Evolutionary conservation across 371 early-diverging fungal genomes (phyloP).

Genomic region (Rhizopus delemar): DNA sequence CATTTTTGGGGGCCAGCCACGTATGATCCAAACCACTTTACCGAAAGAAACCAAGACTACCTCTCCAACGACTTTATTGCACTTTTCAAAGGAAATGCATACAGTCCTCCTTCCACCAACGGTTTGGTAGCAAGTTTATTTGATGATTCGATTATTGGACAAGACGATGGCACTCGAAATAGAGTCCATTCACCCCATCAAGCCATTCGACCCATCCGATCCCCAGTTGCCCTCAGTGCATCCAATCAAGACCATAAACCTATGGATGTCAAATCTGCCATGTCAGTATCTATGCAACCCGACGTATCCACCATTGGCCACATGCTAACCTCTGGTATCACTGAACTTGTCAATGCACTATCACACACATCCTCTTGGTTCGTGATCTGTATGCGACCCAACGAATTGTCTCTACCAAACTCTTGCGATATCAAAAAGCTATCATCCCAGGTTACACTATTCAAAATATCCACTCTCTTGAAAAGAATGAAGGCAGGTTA

Average conservation of each 20-base stretch:
- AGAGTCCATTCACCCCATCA: constrained; percentile 35
- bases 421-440: constrained; percentile 62
- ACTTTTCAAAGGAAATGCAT: constrained; percentile 63
- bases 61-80: constrained; percentile 79
- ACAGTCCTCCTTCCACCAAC: constrained; percentile 61
- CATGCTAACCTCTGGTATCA: constrained; percentile 55
- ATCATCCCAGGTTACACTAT: constrained; percentile 51
- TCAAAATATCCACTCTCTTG: constrained; percentile 53
- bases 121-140: constrained; percentile 80
- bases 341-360: constrained; percentile 73
- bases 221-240: constrained; percentile 11
- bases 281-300: constrained; percentile 11
- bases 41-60: constrained; percentile 70
- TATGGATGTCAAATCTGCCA: constrained; percentile 12
- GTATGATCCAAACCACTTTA: constrained; percentile 72
- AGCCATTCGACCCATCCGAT: constrained; percentile 48
- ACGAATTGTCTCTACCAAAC: constrained; percentile 59
- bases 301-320: constrained; percentile 44
- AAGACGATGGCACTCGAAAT: constrained; percentile 56
- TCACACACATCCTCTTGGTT: constrained; percentile 71
- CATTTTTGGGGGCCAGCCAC: constrained; percentile 78
- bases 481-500: constrained; percentile 53
- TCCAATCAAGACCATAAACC: constrained; percentile 8
- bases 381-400: constrained; percentile 77
- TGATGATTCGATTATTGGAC: constrained; percentile 63